Base-by-base conservation (phyloP, 140 eudicot species). In the Oenanthe javanica region DNA sequence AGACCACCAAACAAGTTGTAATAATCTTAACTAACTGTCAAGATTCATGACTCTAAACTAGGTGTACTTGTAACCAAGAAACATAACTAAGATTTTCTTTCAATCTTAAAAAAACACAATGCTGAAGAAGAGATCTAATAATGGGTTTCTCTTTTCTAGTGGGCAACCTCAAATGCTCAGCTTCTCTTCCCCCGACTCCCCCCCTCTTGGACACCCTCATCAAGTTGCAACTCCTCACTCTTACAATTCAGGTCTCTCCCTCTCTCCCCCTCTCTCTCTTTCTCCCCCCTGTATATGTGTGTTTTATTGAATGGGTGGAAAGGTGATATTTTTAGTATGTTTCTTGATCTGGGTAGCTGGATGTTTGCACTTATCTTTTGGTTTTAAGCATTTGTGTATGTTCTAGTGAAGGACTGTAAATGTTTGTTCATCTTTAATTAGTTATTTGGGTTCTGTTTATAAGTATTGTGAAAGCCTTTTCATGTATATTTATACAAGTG, bases 181-280 rank as follows among this genome's bases (percentile, higher is more conserved):
- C 83, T 93, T 93, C 86, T 93, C 98, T 78, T 84, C 92, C 3
- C 93, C 93, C 4, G 87, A 79, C 80, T 82, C 83, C 4, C 87
- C 80, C 0, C 6, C 54, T 52, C 11, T 66, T 5, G 81, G 71
- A 81, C 79, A 71, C 75, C 81, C 23, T 81, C n/a, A 79, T 74
- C 79, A 59, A 40, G 87, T 57, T 76, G 12, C 66, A 19, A 1
- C 40, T 85, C 81, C 86, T 38, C 77, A 81, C 74, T 52, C 78
- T 59, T 59, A 59, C 69, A 59, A 4, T n/a, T 21, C 69, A 21
- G 11, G 14, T 10, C 15, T 9, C 70, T n/a, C 69, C 9, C 69
- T 2, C 69, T n/a, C 69, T 21, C 69, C n/a, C 69, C n/a, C 69
- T 61, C 69, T 61, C 69, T n/a, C 67, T 55, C 64, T 55, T 25